phyloP scores from a whole-genome alignment of 139 green algal genomes.

The Nannochloris sp. region DNA sequence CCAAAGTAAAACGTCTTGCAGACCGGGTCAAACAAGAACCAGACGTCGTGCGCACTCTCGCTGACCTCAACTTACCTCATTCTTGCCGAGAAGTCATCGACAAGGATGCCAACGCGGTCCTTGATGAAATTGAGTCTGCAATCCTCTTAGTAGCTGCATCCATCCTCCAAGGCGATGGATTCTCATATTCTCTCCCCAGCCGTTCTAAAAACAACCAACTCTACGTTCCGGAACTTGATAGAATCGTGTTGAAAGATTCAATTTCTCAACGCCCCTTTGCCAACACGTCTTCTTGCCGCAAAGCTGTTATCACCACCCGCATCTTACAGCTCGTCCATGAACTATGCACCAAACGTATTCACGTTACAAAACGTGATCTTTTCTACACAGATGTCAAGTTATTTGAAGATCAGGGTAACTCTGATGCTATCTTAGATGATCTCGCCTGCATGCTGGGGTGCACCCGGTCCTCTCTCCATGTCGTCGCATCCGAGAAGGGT shows the following conservation, averaged over 20 bases:
- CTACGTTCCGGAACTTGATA: constrained; percentile 78
- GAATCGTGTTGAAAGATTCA: constrained; percentile 85
- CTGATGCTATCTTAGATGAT: constrained; percentile 86
- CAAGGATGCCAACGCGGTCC: constrained; percentile 63
- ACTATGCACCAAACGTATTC: constrained; percentile 49
- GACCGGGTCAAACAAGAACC: constrained; percentile 34
- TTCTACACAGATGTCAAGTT: constrained; percentile 99
- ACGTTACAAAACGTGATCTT: constrained; percentile 51
- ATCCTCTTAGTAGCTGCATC: constrained; percentile 52
- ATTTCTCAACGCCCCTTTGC: constrained; percentile 65
- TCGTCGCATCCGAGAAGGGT: constrained; percentile 94
- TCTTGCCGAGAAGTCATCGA: constrained; percentile 67
- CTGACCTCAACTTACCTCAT: constrained; percentile 45
- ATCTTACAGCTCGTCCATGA: constrained; percentile 77
- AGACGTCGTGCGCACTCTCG: constrained; percentile 40
- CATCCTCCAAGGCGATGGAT: constrained; percentile 48
- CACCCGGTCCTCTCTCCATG: constrained; percentile 83
- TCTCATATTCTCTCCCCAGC: constrained; percentile 59
- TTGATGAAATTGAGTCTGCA: constrained; percentile 73
- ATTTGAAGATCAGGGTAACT: constrained; percentile 84
- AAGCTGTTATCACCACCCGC: constrained; percentile 80
- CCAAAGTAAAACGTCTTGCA: constrained; percentile 49
- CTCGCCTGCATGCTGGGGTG: constrained; percentile 93
- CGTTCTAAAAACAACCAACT: constrained; percentile 75
- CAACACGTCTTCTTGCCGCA: constrained; percentile 64